phyloP scores from a whole-genome alignment of 768 basidiomycete species.

The Russula sp. region DNA sequence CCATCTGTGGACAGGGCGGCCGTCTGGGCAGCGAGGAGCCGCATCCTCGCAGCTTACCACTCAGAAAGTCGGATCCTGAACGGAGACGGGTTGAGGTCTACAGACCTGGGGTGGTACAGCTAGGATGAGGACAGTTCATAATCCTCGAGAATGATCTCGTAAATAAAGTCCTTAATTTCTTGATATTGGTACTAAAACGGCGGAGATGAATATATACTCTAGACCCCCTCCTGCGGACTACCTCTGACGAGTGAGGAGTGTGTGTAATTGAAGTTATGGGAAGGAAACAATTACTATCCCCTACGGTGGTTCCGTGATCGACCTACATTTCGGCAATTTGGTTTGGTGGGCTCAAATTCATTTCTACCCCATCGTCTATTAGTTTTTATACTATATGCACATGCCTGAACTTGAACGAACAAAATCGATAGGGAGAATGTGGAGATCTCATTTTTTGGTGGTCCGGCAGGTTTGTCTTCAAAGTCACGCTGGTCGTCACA shows the following conservation, averaged over 20 bases:
- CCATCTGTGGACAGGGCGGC: background rate
- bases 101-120: background rate
- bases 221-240: background rate
- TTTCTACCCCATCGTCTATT: too few species aligned
- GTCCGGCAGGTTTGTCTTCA: too few species aligned
- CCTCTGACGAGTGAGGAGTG: background rate
- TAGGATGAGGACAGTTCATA: background rate
- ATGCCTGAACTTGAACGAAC: too few species aligned
- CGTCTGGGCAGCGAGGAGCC: background rate
- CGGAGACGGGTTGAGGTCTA: background rate
- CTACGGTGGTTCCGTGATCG: too few species aligned
- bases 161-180: constrained; percentile 2
- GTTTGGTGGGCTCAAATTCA: too few species aligned
- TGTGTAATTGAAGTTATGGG: background rate
- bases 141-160: constrained; percentile 1
- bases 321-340: too few species aligned
- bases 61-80: constrained; percentile 6
- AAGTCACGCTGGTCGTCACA: too few species aligned
- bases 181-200: constrained; percentile 1
- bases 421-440: too few species aligned
- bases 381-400: too few species aligned
- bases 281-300: background rate
- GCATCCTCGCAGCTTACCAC: constrained; percentile 11
- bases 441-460: too few species aligned
- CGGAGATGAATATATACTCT: constrained; percentile 13